Conservation (phyloP, 495 filamentous ascomycete genomes). For the Lasiosphaeriaceae sp. region DNA sequence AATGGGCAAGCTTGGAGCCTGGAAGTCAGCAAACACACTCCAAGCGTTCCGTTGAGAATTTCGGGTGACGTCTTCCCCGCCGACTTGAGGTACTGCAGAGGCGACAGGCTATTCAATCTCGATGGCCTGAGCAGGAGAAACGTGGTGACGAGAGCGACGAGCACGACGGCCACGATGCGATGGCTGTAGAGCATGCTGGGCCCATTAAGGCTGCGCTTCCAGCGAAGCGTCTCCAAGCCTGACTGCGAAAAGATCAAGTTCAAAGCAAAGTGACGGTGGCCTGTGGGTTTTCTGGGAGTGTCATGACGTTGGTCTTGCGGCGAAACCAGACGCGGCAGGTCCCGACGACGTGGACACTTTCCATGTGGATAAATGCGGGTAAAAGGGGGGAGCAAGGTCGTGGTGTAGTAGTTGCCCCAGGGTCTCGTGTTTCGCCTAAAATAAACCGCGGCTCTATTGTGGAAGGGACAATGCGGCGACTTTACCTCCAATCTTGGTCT, state of each 20-base stretch:
- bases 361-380: constrained; percentile 9
- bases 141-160: constrained; percentile 2
- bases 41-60: constrained; percentile 28
- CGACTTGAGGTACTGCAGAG: constrained; percentile 5
- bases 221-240: background rate
- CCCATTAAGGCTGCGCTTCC: background rate
- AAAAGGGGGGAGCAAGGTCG: background rate
- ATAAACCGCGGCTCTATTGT: no score
- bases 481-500: no score
- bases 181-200: constrained; percentile 16
- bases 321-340: background rate
- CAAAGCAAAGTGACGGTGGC: background rate
- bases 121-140: constrained; percentile 7
- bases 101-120: background rate
- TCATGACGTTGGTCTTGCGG: background rate
- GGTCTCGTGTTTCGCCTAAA: no score
- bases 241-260: background rate
- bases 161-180: constrained; percentile 8
- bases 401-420: no score
- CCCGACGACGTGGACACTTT: constrained; percentile 1
- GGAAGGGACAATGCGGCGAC: no score
- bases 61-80: constrained; percentile 1
- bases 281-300: no score
- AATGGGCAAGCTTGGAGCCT: background rate
- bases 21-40: constrained; percentile 16